These are phyloP conservation scores for Talaromyces islandicus DNA, from an alignment of 2,329 filamentous ascomycete genomes.

Conservation along the genomic window DNA sequence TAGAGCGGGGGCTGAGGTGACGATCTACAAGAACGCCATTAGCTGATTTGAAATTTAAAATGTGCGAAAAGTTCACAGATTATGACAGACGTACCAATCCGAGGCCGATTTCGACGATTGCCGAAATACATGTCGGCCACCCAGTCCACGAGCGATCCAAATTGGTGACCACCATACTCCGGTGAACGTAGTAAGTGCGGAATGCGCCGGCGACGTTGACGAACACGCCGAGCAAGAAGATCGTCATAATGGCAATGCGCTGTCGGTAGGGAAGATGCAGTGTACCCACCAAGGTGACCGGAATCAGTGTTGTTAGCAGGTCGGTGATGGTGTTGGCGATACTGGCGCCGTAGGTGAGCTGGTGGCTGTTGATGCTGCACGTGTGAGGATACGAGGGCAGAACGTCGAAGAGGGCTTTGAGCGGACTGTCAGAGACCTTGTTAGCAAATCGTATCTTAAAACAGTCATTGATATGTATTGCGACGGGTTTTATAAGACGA, in stretches of 20 bases:
- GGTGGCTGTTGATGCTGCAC: conserved; percentile 22
- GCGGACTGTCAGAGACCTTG: neutral
- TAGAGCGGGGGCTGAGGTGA: conserved; percentile 1
- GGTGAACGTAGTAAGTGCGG: conserved; percentile 29
- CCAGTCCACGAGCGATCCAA: conserved; percentile 28
- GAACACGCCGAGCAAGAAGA: conserved; percentile 30
- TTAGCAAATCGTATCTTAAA: neutral
- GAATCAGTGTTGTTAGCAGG: conserved; percentile 27
- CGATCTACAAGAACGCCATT: conserved; percentile 5
- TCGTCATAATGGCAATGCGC: conserved; percentile 30
- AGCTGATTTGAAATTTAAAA: neutral
- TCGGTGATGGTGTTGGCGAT: conserved; percentile 35
- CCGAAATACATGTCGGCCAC: conserved; percentile 28
- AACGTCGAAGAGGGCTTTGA: conserved; percentile 5
- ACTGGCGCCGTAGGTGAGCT: conserved; percentile 28
- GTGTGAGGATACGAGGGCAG: neutral
- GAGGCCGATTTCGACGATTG: conserved; percentile 27
- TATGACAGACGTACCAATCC: conserved; percentile 23
- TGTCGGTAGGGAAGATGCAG: conserved; percentile 30
- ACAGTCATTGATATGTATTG: neutral
- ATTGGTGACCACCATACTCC: conserved; percentile 25
- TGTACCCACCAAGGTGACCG: conserved; percentile 35
- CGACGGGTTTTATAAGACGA: neutral
- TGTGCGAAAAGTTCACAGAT: neutral
- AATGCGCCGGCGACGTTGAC: conserved; percentile 30